Conservation (phyloP, 108 stramenopile genomes). For the Epipyxis sp. region DNA sequence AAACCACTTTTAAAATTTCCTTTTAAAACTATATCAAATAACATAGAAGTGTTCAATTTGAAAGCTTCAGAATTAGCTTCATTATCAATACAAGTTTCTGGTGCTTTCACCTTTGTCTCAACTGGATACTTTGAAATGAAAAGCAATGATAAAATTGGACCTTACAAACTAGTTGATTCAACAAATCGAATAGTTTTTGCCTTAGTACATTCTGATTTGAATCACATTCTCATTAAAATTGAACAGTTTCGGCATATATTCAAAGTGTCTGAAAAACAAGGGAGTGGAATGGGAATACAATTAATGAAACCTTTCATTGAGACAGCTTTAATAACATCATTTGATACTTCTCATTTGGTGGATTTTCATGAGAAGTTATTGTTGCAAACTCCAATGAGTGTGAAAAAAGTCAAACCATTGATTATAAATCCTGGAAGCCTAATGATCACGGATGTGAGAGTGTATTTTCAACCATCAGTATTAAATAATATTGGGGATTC, state of each 20-base stretch:
- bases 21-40: slow-evolving; percentile 32
- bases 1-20: slow-evolving; percentile 49
- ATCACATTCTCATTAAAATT: slow-evolving; percentile 24
- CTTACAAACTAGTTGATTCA: slow-evolving; percentile 23
- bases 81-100: neutral
- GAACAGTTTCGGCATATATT: slow-evolving; percentile 32
- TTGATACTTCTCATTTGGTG: slow-evolving; percentile 52
- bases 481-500: slow-evolving; percentile 59
- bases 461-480: slow-evolving; percentile 59
- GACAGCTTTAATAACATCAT: slow-evolving; percentile 33
- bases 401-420: slow-evolving; percentile 46
- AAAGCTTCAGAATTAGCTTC: neutral
- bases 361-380: slow-evolving; percentile 50
- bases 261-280: slow-evolving; percentile 28
- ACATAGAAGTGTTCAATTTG: neutral
- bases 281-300: slow-evolving; percentile 30
- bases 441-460: slow-evolving; percentile 46
- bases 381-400: neutral
- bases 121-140: slow-evolving; percentile 35
- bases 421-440: slow-evolving; percentile 45
- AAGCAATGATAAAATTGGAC: slow-evolving; percentile 16
- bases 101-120: slow-evolving; percentile 31
- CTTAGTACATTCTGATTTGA: slow-evolving; percentile 47
- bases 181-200: slow-evolving; percentile 36
- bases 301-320: slow-evolving; percentile 41